phyloP scores from a whole-genome alignment of 352 stramenopile genomes.

The Phytopythium sindhum region DNA sequence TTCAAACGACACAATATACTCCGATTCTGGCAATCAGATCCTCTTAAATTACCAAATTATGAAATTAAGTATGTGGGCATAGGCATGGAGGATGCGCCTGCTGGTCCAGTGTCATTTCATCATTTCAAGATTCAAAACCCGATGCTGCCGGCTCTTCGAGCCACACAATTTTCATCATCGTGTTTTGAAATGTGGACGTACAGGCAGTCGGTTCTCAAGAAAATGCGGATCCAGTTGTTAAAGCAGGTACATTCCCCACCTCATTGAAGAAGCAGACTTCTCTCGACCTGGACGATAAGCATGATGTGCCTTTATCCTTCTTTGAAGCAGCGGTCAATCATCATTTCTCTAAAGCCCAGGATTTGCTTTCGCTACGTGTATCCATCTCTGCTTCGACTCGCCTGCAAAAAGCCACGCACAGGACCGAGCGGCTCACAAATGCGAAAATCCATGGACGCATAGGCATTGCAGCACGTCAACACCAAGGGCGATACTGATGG shows the following conservation, averaged over 20 bases:
- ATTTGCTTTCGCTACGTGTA: background rate
- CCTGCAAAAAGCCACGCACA: background rate
- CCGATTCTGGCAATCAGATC: background rate
- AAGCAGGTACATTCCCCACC: background rate
- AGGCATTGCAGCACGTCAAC: background rate
- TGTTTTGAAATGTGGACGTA: background rate
- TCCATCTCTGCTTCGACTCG: slow-evolving; percentile 2
- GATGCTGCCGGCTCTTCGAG: background rate
- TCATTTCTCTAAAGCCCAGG: background rate
- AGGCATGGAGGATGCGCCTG: background rate
- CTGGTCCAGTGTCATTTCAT: slow-evolving; percentile 1
- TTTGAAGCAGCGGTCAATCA: background rate
- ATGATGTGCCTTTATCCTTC: background rate
- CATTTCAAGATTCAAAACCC: background rate
- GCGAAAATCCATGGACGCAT: background rate
- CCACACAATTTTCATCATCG: background rate
- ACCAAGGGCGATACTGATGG: background rate
- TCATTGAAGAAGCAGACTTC: background rate
- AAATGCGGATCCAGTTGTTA: background rate
- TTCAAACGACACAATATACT: background rate
- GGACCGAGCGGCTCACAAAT: background rate
- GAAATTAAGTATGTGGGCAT: background rate
- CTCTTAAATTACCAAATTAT: background rate
- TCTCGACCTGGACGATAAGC: background rate
- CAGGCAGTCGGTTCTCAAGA: background rate